phyloP scores from a whole-genome alignment of 768 basidiomycete genomes.

The Collybia sp. region DNA sequence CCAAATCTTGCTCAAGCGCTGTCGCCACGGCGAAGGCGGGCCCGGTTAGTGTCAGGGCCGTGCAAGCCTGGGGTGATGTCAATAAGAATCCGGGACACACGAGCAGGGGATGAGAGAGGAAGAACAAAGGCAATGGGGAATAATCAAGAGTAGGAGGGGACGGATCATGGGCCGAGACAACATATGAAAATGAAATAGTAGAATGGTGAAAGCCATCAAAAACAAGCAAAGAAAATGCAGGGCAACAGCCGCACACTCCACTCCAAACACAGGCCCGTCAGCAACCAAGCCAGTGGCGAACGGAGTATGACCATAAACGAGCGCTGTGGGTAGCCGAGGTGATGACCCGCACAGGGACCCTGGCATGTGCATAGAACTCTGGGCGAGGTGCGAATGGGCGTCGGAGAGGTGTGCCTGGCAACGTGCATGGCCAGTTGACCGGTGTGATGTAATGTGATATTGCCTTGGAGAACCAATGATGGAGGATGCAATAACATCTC shows the following conservation, averaged over 20 bases:
- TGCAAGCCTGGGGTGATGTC: slow-evolving; percentile 38
- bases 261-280: too few species aligned
- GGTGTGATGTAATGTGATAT: too few species aligned
- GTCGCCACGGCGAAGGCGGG: slow-evolving; percentile 44
- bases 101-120: not conserved
- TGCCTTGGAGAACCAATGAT: not conserved
- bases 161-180: slow-evolving; percentile 1
- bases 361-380: too few species aligned
- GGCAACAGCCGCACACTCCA: too few species aligned
- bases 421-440: too few species aligned
- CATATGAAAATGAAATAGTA: not conserved
- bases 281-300: too few species aligned
- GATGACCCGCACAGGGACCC: too few species aligned
- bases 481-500: not conserved
- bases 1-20: slow-evolving; percentile 59
- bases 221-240: too few species aligned
- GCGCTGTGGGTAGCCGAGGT: too few species aligned
- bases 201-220: not conserved
- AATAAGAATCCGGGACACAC: not conserved
- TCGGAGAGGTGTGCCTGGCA: too few species aligned
- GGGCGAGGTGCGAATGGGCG: too few species aligned
- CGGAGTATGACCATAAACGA: too few species aligned
- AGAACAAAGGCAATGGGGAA: slow-evolving; percentile 4
- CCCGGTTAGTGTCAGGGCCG: slow-evolving; percentile 47
- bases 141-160: slow-evolving; percentile 2